Conservation (phyloP, 495 filamentous ascomycete species). For the Acidiella bohemica region DNA sequence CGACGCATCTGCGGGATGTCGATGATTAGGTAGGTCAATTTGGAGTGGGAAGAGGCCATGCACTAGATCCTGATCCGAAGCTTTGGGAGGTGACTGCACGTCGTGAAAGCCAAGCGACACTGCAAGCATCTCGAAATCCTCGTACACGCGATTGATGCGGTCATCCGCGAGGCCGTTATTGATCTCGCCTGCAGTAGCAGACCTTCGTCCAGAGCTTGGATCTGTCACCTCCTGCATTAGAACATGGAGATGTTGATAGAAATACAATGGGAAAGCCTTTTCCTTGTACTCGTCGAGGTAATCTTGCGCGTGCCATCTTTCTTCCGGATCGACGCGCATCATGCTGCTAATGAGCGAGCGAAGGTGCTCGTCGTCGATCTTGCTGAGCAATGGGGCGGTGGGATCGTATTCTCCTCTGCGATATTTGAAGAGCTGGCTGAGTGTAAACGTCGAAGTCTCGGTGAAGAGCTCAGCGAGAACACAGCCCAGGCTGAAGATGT, state of each 20-base stretch:
- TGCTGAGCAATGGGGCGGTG: conserved; percentile 58
- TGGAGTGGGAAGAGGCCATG: conserved; percentile 55
- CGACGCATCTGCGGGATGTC: conserved; percentile 41
- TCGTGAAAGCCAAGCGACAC: conserved; percentile 68
- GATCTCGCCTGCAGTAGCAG: conserved; percentile 45
- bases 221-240: conserved; percentile 96
- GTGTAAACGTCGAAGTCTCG: conserved; percentile 84
- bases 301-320: conserved; percentile 84
- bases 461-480: conserved; percentile 95
- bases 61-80: conserved; percentile 23
- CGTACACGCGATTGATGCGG: conserved; percentile 78
- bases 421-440: conserved; percentile 91
- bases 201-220: conserved; percentile 61
- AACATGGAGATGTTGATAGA: conserved; percentile 91
- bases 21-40: conserved; percentile 75
- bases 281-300: conserved; percentile 83
- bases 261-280: conserved; percentile 90
- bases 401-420: conserved; percentile 87
- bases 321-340: conserved; percentile 85
- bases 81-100: conserved; percentile 16
- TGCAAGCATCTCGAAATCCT: conserved; percentile 95
- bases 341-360: conserved; percentile 82
- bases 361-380: conserved; percentile 78
- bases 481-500: conserved; percentile 94
- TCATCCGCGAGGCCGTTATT: conserved; percentile 78